Conservation (phyloP, 2,329 filamentous ascomycete genomes). For the Diaporthe sp. region DNA sequence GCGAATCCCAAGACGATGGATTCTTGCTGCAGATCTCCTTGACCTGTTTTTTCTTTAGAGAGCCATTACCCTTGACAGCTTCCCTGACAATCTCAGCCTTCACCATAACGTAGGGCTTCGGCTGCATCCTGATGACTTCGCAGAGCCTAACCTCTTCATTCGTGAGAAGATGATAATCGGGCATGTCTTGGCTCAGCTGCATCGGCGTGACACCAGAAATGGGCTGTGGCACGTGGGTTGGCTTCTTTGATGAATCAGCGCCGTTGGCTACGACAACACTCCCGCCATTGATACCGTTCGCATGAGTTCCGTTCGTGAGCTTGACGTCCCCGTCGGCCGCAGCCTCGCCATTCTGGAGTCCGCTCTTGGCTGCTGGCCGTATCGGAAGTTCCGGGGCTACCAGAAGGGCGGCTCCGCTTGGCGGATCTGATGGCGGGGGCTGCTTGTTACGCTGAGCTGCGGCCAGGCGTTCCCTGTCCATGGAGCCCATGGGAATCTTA, state of each 20-base stretch:
- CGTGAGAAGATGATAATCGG: slow-evolving; percentile 88
- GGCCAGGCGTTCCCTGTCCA: slow-evolving; percentile 85
- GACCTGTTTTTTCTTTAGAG: slow-evolving; percentile 93
- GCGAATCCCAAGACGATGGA: slow-evolving; percentile 74
- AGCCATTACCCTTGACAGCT: slow-evolving; percentile 88
- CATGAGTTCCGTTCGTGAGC: slow-evolving; percentile 52
- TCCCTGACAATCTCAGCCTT: slow-evolving; percentile 95
- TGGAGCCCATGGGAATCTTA: slow-evolving; percentile 79
- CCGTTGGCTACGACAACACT: slow-evolving; percentile 64
- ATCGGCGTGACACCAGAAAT: slow-evolving; percentile 75
- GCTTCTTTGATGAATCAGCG: slow-evolving; percentile 60
- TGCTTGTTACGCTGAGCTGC: slow-evolving; percentile 79
- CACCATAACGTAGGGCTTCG: slow-evolving; percentile 94
- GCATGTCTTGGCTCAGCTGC: slow-evolving; percentile 79
- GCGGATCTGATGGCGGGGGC: slow-evolving; percentile 75
- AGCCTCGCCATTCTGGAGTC: slow-evolving; percentile 48
- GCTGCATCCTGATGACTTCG: slow-evolving; percentile 85
- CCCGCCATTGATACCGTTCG: slow-evolving; percentile 63
- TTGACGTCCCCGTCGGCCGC: slow-evolving; percentile 67
- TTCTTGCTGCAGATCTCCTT: slow-evolving; percentile 80
- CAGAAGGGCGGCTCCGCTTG: slow-evolving; percentile 81
- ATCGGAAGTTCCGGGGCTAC: slow-evolving; percentile 84
- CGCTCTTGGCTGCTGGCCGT: slow-evolving; percentile 59
- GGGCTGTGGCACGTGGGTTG: slow-evolving; percentile 67
- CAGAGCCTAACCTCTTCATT: slow-evolving; percentile 90